These are phyloP conservation scores for Trichoderma sp. DNA, from an alignment of 2,329 filamentous ascomycete species.

Conservation along the genomic window DNA sequence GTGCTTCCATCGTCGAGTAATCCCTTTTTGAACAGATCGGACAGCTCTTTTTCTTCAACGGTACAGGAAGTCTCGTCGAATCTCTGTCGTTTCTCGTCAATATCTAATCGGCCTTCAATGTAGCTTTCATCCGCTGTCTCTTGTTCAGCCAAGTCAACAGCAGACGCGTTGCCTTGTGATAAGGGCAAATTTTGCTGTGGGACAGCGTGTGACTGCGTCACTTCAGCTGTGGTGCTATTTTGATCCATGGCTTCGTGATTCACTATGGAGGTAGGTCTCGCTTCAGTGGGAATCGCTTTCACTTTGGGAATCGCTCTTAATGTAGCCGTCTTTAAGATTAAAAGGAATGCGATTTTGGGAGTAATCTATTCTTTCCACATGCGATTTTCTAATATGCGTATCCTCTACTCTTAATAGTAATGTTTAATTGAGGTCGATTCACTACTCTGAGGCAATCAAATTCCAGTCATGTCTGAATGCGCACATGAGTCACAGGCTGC, in stretches of 20 bases:
- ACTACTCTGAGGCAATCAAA: background rate
- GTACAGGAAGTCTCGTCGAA: slow-evolving; percentile 21
- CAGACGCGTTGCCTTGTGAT: background rate
- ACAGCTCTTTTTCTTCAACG: slow-evolving; percentile 27
- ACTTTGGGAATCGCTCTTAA: background rate
- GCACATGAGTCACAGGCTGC: slow-evolving; percentile 14
- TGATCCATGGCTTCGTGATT: background rate
- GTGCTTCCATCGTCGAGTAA: slow-evolving; percentile 24
- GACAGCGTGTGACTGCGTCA: background rate
- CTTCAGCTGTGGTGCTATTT: background rate
- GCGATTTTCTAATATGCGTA: background rate
- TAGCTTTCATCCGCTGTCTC: background rate
- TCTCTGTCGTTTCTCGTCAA: background rate
- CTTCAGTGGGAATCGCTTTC: background rate
- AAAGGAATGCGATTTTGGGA: background rate
- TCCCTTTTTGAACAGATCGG: slow-evolving; percentile 23
- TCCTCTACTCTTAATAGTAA: background rate
- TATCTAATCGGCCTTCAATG: slow-evolving; percentile 1
- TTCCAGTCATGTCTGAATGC: background rate
- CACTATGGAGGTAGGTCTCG: background rate
- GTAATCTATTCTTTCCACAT: background rate
- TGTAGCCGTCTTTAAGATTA: background rate
- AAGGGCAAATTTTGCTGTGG: background rate
- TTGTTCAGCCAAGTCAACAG: background rate
- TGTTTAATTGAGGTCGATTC: background rate